Base-by-base conservation (phyloP, 2,329 filamentous ascomycete genomes). In the Fusarium virguliforme region DNA sequence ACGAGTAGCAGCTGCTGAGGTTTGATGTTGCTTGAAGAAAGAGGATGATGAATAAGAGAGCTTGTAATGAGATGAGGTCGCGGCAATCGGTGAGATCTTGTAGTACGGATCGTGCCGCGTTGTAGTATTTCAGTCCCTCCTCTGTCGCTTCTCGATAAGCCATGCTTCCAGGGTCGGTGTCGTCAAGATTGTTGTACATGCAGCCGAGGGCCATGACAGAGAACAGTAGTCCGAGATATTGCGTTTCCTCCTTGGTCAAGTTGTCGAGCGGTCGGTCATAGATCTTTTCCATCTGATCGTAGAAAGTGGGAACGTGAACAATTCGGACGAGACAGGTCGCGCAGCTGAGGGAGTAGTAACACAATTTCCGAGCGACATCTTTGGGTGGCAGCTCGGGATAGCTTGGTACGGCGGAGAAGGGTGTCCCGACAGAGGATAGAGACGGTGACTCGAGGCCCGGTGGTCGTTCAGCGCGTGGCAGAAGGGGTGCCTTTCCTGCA, bases 251-350 rank as follows among this genome's bases (percentile, higher is more conserved):
- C 59, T 88, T 87, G 7, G 85, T 87, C 72, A 89, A 89, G 58
- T 85, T 86, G 24, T 92, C 88, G 9, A 87, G 84, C 1, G 92
- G 85, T 24, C 85, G 89, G 70, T 92, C 89, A 80, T 97, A 98
- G 40, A 98, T 86, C 60, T 87, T 87, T 72, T 97, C 91, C 68
- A 97, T 87, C 75, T 89, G 90, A 64, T 88, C 87, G 81, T 92
- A 94, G 78, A 97, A 98, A 0, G 89, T 89, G 0, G 95, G 95
- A 55, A 92, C 85, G 76, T 98, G 94, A 6, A 97, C 88, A 62
- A 95, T 91, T 38, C 93, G 89, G 24, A 89, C 80, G 1, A 90
- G 80, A 65, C 86, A 88, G 3, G 87, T 90, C 8, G 87, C 88
- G 65, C 85, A 88, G 72, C 85, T 85, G 13, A 90, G 78, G 0